These are phyloP conservation scores for Helicostylum pulchrum DNA, from an alignment of 192 early-diverging fungal genomes.

Conservation along the genomic window DNA sequence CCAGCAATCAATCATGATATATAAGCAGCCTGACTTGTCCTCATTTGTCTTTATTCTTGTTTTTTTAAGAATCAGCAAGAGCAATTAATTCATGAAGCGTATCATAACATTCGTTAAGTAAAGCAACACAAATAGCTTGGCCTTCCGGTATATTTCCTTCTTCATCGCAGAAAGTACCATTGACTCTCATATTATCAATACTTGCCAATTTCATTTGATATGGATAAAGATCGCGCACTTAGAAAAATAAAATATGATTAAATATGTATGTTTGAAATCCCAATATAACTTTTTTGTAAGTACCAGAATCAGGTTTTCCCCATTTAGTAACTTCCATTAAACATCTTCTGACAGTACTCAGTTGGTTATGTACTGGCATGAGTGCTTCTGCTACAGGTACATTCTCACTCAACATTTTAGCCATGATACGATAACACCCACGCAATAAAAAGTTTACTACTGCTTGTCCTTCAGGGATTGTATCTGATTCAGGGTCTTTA, in stretches of 20 bases:
- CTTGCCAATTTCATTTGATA: constrained; percentile 87
- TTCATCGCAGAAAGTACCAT: constrained; percentile 84
- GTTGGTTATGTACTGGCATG: constrained; percentile 84
- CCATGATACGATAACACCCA: constrained; percentile 81
- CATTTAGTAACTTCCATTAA: constrained; percentile 78
- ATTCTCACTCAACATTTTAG: constrained; percentile 75
- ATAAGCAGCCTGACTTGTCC: background rate
- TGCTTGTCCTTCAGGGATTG: constrained; percentile 72
- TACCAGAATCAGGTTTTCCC: constrained; percentile 70
- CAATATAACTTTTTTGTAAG: background rate
- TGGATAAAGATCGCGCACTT: constrained; percentile 1
- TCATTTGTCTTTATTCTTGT: background rate
- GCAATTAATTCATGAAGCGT: constrained; percentile 72
- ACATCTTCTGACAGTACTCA: constrained; percentile 77
- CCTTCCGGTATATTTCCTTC: constrained; percentile 76
- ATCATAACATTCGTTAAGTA: constrained; percentile 90
- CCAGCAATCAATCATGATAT: background rate
- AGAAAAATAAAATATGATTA: background rate
- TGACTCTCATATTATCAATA: constrained; percentile 76
- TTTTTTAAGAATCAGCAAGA: constrained; percentile 33
- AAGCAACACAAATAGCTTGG: constrained; percentile 78
- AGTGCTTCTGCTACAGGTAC: constrained; percentile 80
- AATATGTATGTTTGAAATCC: background rate
- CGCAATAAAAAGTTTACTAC: constrained; percentile 74
- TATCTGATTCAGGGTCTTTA: constrained; percentile 57